Base-by-base conservation (phyloP, 2,329 filamentous ascomycete genomes). In the Fusarium denticulatum region DNA sequence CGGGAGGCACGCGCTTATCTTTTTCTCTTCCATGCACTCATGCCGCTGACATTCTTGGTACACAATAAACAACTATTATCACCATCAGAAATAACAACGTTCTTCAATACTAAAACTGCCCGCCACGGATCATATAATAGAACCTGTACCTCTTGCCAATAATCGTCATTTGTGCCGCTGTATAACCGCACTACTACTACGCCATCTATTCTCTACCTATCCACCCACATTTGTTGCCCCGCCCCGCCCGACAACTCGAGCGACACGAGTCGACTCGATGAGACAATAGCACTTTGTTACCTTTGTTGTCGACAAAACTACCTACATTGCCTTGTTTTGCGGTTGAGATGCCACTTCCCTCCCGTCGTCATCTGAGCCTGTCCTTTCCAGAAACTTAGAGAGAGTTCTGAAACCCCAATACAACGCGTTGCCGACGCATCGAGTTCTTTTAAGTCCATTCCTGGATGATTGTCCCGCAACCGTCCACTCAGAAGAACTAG, bases 401-500 rank as follows among this genome's bases (percentile, higher is more conserved):
- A 60, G 46, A 55, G 24, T 16, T 43, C 37, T 45, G n/a, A 36
- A 37, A 13, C 30, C 42, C 34, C 24, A 43, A 60, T 46, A 42
- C 47, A 57, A 61, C 55, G 20, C 47, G 64, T 46, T 46, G 32
- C 64, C 45, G 60, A 73, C 69, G 40, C 58, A 64, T 68, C 62
- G 45, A 67, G 60, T 55, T 49, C 46, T 36, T 26, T 52, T 45
- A 58, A 68, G 55, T 47, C 56, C 67, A 73, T 69, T 75, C 72
- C 72, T 62, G 43, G 50, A 60, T 46, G 60, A 62, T 60, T 69
- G 64, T 71, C 64, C 75, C 72, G 69, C 69, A 69, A 73, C 69
- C 64, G 60, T 76, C 73, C 75, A 77, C 61, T 68, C 64, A 60
- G 58, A 63, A 63, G 66, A 60, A 65, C 67, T 59, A 64, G 58